A percentile compares a stretch with the other conserved stretches of the same genome.
Evolutionary conservation across 257 asterid species (phyloP).

Genomic region (Solanum ahanhuiri): DNA sequence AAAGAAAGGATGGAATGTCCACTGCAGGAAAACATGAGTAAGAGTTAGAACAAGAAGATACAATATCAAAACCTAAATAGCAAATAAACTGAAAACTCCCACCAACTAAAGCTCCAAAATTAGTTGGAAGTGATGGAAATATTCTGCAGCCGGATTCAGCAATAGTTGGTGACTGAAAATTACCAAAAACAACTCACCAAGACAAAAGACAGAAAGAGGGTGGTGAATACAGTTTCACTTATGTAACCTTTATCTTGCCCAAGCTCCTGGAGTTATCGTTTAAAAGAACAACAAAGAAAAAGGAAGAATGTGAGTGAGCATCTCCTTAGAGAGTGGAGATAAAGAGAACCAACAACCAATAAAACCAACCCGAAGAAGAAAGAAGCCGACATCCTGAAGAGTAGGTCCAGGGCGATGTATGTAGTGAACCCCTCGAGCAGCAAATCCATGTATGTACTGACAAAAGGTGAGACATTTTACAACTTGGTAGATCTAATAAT

Average conservation of each 20-base stretch:
- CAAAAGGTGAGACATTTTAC: background rate
- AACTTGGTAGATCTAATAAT: background rate
- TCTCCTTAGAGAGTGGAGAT: background rate
- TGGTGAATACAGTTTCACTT: slow-evolving; percentile 79
- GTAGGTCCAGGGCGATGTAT: slow-evolving; percentile 83
- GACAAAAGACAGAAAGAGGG: slow-evolving; percentile 62
- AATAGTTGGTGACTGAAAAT: background rate
- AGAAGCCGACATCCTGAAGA: slow-evolving; percentile 82
- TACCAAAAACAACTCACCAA: slow-evolving; percentile 44
- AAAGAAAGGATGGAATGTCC: slow-evolving; percentile 97
- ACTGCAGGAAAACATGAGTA: slow-evolving; percentile 40
- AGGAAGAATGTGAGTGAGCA: slow-evolving; percentile 10
- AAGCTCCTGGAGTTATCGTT: slow-evolving; percentile 52
- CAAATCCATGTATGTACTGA: slow-evolving; percentile 88
- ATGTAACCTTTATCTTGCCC: slow-evolving; percentile 76
- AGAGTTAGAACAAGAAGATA: background rate
- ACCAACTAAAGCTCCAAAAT: background rate
- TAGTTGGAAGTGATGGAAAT: background rate
- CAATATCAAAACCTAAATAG: background rate
- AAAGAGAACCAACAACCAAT: background rate
- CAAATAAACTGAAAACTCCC: background rate
- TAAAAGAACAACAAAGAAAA: background rate
- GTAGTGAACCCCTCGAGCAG: slow-evolving; percentile 94
- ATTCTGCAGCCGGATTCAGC: background rate
- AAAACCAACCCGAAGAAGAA: slow-evolving; percentile 66